Evolutionary conservation across 371 early-diverging fungal genomes (phyloP).

Genomic region (Mortierella sp.): DNA sequence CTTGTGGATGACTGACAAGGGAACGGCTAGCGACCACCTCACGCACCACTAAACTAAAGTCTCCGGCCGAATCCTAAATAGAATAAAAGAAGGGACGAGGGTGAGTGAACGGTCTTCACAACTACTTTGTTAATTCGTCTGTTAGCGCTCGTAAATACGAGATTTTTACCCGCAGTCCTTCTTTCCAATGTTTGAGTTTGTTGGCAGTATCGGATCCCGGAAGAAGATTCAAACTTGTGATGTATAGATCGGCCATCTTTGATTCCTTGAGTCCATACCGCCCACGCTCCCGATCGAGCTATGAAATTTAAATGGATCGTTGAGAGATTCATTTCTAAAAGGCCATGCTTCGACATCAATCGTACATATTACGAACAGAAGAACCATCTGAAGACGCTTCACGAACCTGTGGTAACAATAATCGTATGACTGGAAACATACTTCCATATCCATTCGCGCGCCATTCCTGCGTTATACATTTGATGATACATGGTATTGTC

Average conservation of each 20-base stretch:
- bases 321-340: no score
- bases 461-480: no score
- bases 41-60: conserved; percentile 44
- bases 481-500: no score
- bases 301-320: background rate
- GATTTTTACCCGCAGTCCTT: conserved; percentile 52
- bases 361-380: no score
- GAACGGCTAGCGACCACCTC: conserved; percentile 47
- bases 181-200: conserved; percentile 70
- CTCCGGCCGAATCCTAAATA: conserved; percentile 39
- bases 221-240: conserved; percentile 66
- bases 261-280: conserved; percentile 77
- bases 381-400: background rate
- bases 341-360: no score
- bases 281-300: conserved; percentile 73
- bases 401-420: conserved; percentile 75
- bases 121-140: background rate
- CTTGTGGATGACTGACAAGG: conserved; percentile 36
- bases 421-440: conserved; percentile 70
- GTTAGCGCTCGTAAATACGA: conserved; percentile 1
- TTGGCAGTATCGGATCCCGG: conserved; percentile 64
- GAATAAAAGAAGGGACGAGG: conserved; percentile 23
- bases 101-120: conserved; percentile 1
- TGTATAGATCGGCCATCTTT: conserved; percentile 71
- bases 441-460: conserved; percentile 58